These are phyloP conservation scores for Arachis hypogaea DNA, from an alignment of 306 rosid species.

Conservation along the genomic window DNA sequence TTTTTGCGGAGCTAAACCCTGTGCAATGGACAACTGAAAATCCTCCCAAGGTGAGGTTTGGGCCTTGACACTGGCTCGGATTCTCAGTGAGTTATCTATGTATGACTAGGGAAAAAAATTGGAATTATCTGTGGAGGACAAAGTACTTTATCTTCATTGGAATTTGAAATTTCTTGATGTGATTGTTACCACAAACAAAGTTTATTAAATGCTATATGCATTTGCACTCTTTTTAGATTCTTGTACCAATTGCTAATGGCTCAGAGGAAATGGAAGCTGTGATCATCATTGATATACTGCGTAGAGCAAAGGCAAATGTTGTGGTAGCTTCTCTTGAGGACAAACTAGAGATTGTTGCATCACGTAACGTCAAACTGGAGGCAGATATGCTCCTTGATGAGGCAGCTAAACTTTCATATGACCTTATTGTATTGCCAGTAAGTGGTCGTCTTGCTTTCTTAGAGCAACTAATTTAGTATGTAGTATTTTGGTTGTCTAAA, in stretches of 20 bases:
- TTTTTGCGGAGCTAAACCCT: constrained; percentile 71
- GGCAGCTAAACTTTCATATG: constrained; percentile 71
- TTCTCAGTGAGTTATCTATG: not conserved
- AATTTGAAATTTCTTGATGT: not conserved
- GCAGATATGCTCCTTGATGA: constrained; percentile 84
- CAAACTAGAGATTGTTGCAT: constrained; percentile 66
- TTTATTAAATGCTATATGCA: constrained; percentile 31
- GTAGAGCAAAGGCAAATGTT: constrained; percentile 83
- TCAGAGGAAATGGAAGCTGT: constrained; percentile 97
- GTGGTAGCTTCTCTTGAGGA: constrained; percentile 88
- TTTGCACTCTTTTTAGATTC: constrained; percentile 61
- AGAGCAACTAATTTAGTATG: constrained; percentile 1
- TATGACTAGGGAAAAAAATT: not conserved
- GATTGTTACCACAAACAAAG: not conserved
- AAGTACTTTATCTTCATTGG: not conserved
- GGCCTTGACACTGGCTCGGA: not conserved
- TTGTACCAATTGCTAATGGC: constrained; percentile 88
- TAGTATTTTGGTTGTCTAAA: constrained; percentile 30
- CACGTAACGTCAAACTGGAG: constrained; percentile 79
- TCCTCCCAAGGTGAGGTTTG: constrained; percentile 68
- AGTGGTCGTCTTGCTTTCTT: constrained; percentile 34
- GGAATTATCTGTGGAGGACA: constrained; percentile 12
- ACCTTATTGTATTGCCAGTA: constrained; percentile 87
- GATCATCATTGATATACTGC: constrained; percentile 74
- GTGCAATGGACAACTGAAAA: constrained; percentile 69